Evolutionary conservation across 2,329 filamentous ascomycete genomes (phyloP), one percentile per base, ranked within the genome.

Genomic region (Nigrospora osmanthi): DNA sequence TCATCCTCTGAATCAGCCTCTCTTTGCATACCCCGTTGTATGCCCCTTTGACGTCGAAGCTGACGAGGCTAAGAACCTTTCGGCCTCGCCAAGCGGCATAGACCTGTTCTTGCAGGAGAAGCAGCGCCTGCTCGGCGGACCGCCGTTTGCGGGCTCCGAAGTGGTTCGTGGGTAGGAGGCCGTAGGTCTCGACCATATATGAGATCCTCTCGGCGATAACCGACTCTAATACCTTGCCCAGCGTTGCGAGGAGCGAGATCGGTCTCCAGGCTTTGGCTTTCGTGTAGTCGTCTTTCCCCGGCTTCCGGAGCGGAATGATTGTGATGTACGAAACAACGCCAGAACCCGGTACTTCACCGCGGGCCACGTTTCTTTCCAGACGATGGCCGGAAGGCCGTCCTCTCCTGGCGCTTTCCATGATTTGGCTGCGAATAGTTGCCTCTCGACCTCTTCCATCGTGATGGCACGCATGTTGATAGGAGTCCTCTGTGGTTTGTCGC

Each of bases 1-100:
- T 39, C 23, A 56, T 40, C 40, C 50, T 49, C 38, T 53, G 37
- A 19, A 56, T 23, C 7, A 56, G 45, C 50, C 59, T 45, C 37
- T 64, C 56, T 46, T 64, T 65, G 23, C 49, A 63, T 13, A 69
- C 62, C 14, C 65, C 54, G 40, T 69, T 69, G 45, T 65, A 69
- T 42, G 61, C 65, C 16, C 64, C 63, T 48, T 69, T 68, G 2
- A 69, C 53, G 50, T 69, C 59, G 41, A 68, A 68, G 44, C 57
- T 63, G 39, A 65, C 51, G 11, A 67, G 51, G 41, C 58, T 63
- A 6, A 66, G 47, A 9, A 61, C 56, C 47, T 57, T 55, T 40
- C 49, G 39, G 11, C 34, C 30, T 19, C 40, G 39, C 44, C 39
- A 46, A 46, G 36, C 47, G 54, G 52, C 45, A 34, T 60, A 59